Evolutionary conservation across 352 stramenopile genomes (phyloP).

Genomic region (Elongisporangium senticosum): DNA sequence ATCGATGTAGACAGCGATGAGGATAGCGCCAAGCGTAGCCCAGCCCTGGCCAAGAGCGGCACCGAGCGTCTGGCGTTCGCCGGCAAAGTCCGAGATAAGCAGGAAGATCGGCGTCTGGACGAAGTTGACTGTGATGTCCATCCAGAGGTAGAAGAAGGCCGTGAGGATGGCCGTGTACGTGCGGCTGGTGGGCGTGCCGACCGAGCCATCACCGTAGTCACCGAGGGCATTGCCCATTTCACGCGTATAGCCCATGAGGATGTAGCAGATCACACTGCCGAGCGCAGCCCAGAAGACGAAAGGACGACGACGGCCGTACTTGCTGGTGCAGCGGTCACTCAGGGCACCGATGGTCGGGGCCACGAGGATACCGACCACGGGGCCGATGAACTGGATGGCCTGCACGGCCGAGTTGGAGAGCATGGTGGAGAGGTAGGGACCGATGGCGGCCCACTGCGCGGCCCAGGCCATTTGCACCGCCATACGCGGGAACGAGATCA

Average conservation of each 20-base stretch:
- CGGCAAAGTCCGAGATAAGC: slow-evolving; percentile 21
- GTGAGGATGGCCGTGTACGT: slow-evolving; percentile 12
- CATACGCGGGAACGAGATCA: slow-evolving; percentile 43
- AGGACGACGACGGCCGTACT: slow-evolving; percentile 23
- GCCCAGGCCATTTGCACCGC: slow-evolving; percentile 51
- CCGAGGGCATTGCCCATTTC: slow-evolving; percentile 12
- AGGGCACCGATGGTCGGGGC: slow-evolving; percentile 42
- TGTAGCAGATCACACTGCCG: slow-evolving; percentile 17
- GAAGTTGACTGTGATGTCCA: slow-evolving; percentile 23
- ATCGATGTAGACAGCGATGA: slow-evolving; percentile 18
- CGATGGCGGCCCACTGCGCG: slow-evolving; percentile 47
- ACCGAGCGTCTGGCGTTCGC: slow-evolving; percentile 15
- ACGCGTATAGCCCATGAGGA: slow-evolving; percentile 12
- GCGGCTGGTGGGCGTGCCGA: slow-evolving; percentile 5
- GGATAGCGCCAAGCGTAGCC: slow-evolving; percentile 9
- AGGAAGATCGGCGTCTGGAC: slow-evolving; percentile 10
- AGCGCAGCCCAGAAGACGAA: slow-evolving; percentile 18
- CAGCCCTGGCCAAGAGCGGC: slow-evolving; percentile 8
- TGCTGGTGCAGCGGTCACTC: slow-evolving; percentile 32
- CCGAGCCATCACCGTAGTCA: slow-evolving; percentile 10
- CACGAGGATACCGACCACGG: slow-evolving; percentile 39
- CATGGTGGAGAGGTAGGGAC: slow-evolving; percentile 43
- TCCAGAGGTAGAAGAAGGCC: slow-evolving; percentile 22
- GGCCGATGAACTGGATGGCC: slow-evolving; percentile 44
- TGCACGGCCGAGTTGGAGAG: slow-evolving; percentile 37